Evolutionary conservation across 441 rosid species (phyloP), one percentile per base, ranked within the genome.

Genomic region (Brassica hybrid): DNA sequence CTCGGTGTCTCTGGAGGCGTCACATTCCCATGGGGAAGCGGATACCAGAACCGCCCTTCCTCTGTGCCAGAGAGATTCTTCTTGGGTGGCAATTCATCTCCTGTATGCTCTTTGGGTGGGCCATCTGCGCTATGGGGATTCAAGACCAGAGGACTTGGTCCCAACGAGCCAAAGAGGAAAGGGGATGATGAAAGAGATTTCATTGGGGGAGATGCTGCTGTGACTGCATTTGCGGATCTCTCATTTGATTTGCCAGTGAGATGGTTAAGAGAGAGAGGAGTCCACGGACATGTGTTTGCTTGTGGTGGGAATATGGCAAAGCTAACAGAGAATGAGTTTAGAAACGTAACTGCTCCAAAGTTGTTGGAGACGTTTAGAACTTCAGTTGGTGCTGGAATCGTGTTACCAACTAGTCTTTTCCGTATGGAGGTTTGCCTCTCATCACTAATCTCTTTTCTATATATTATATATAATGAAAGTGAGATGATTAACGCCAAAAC

Each of bases 41-140:
- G 93, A 57, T 88, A 83, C 84, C 80, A 75, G 71, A 81, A 59
- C 66, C 83, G 61, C 62, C 70, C 86, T 80, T 81, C 94, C 10
- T 86, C 97, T 9, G 67, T 90, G 73, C 94, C 97, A 17, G 98
- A 95, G 83, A 93, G 91, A 61, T 92, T 93, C 84, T 95, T 88
- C 84, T 75, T 93, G 83, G 99, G 98, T 58, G 99, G 99, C 30
- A 92, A 88, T 85, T 66, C 85, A 50, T 96, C 97, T 71, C 97
- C 98, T 41, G 57, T 52, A 52, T 52, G 57, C 57, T 52, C 57
- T 14, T 52, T 52, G 8, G 19, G 57, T 76, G 98, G 97, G 59
- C 99, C 99, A 71, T 75, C 83, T 2, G 87, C 97, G 38, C 65
- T 92, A 27, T 89, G 96, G 90, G 99, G 98, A 17, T 96, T 90